These are phyloP conservation scores for Saturnispora silvae DNA, from an alignment of 805 yeast species.

Conservation along the genomic window DNA sequence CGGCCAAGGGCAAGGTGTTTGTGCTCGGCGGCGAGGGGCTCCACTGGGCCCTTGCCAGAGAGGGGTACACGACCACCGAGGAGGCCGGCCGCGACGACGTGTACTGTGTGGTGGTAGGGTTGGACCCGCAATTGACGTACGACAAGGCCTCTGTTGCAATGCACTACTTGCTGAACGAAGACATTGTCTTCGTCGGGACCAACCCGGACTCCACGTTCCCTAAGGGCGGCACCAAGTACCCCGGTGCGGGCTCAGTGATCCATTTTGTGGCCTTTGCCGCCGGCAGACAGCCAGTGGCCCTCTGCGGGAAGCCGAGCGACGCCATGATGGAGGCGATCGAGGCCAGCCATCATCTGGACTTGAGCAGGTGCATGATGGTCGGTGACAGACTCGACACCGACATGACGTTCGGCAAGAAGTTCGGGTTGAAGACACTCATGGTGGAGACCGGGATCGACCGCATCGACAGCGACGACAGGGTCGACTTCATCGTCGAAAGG, in stretches of 20 bases:
- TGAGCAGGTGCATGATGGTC: constrained; percentile 69
- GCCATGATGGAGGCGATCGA: constrained; percentile 86
- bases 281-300: constrained; percentile 67
- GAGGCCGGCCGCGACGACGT: constrained; percentile 62
- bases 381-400: constrained; percentile 96
- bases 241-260: constrained; percentile 92
- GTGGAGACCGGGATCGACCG: constrained; percentile 89
- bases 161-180: constrained; percentile 62
- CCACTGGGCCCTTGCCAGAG: constrained; percentile 60
- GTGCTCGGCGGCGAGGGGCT: constrained; percentile 86
- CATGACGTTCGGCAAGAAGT: constrained; percentile 81
- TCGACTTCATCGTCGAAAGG: neutral
- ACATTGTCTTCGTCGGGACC: constrained; percentile 75
- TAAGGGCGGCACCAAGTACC: constrained; percentile 69
- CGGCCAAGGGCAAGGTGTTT: constrained; percentile 72
- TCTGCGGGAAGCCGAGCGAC: constrained; percentile 83
- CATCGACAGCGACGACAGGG: constrained; percentile 30
- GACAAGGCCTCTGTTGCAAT: constrained; percentile 71
- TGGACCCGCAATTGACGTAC: constrained; percentile 69
- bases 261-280: constrained; percentile 64
- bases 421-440: constrained; percentile 76
- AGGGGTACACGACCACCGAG: constrained; percentile 71
- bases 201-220: constrained; percentile 95
- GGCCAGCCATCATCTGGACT: constrained; percentile 48
- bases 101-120: constrained; percentile 84